These are phyloP conservation scores for Metrosideros polymorpha DNA, from an alignment of 441 rosid genomes.

Conservation along the genomic window DNA sequence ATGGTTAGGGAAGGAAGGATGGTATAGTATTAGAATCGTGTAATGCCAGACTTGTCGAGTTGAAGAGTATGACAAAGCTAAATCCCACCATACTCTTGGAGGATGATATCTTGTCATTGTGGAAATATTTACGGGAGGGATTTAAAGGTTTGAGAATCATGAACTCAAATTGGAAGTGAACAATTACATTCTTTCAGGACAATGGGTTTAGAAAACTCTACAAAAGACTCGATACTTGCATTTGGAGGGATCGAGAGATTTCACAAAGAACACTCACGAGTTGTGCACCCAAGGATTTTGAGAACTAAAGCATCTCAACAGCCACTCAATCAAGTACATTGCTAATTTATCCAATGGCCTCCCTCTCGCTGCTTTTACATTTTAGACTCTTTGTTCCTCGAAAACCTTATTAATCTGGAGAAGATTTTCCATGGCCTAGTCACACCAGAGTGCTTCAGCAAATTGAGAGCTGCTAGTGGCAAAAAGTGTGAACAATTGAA, in stretches of 20 bases:
- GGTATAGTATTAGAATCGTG: not conserved
- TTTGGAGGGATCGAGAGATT: not conserved
- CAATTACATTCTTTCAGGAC: not conserved
- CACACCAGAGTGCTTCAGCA: not conserved
- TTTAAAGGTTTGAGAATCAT: not conserved
- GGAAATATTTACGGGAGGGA: too few species aligned
- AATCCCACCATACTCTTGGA: too few species aligned
- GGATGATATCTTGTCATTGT: too few species aligned
- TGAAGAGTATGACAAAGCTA: not conserved
- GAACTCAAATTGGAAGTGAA: not conserved
- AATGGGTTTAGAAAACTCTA: not conserved
- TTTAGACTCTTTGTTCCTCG: not conserved
- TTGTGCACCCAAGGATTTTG: not conserved
- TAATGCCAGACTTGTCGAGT: not conserved
- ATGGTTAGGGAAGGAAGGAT: not conserved
- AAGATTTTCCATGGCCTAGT: not conserved
- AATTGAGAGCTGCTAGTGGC: not conserved
- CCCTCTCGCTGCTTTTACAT: not conserved
- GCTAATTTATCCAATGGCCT: not conserved
- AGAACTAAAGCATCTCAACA: not conserved
- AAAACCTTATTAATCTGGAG: not conserved
- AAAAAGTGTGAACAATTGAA: not conserved
- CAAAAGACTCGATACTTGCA: not conserved
- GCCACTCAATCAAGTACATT: not conserved
- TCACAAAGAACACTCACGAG: not conserved